Percentiles rank a stretch among this genome's conserved stretches.
Evolutionary conservation across 2,329 filamentous ascomycete genomes (phyloP).

Genomic region (Alternaria angustiovoidea): DNA sequence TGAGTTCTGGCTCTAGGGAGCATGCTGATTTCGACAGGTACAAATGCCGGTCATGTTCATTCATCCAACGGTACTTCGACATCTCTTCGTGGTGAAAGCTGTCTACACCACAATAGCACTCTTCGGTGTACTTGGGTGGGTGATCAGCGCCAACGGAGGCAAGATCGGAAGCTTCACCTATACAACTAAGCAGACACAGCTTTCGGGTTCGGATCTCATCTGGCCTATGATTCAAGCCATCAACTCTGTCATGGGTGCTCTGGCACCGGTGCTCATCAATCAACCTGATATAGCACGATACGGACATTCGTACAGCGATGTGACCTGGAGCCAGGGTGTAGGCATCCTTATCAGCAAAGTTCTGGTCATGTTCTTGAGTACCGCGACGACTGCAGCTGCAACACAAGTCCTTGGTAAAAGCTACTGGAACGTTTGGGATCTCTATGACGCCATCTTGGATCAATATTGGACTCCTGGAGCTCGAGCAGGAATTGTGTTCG

Average conservation of each 20-base stretch:
- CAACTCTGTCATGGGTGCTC: constrained; percentile 31
- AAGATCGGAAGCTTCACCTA: constrained; percentile 29
- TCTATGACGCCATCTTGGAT: constrained; percentile 27
- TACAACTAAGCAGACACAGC: constrained; percentile 25
- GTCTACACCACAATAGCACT: constrained; percentile 23
- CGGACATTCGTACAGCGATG: constrained; percentile 23
- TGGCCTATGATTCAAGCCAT: constrained; percentile 21
- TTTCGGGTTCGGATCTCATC: constrained; percentile 26
- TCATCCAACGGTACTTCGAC: constrained; percentile 31
- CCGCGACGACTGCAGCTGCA: constrained; percentile 20
- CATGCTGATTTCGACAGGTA: constrained; percentile 15
- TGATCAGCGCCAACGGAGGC: constrained; percentile 33
- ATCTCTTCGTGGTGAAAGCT: constrained; percentile 32
- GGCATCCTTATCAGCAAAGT: constrained; percentile 33
- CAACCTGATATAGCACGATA: constrained; percentile 35
- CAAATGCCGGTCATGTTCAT: constrained; percentile 41
- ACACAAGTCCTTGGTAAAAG: constrained; percentile 29
- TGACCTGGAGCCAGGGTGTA: constrained; percentile 28
- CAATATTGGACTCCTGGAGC: constrained; percentile 31
- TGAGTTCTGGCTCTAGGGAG: background rate
- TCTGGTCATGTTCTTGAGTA: constrained; percentile 34
- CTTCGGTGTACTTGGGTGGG: constrained; percentile 30
- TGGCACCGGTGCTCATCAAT: constrained; percentile 30
- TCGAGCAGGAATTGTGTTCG: constrained; percentile 39
- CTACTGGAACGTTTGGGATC: constrained; percentile 37